Base-by-base conservation (phyloP, 177 flowering plant species). In the Telopea speciosissima region DNA sequence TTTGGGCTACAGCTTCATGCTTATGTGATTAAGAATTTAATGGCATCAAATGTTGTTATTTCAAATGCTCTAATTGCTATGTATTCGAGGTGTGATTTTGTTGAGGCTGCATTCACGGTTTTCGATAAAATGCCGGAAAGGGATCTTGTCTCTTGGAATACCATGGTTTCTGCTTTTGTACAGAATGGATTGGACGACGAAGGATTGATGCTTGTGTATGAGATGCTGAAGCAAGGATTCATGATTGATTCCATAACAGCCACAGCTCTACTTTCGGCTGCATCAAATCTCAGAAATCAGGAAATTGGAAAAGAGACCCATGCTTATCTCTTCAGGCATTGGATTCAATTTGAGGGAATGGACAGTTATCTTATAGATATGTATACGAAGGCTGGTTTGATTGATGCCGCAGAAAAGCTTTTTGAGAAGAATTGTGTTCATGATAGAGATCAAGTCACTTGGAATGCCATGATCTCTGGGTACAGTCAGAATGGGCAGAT, bases 141-240 rank as follows among this genome's bases (percentile, higher is more conserved):
- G 77, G 99, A 94, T 83, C 59, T 80, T 71, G 92, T 94, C 54
- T 85, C 99, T 8, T 94, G 99, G 97, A 94, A 94, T 74, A 90
- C 99, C 25, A 88, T 94, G 86, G 72, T 89, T 62, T 80, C 89
- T 78, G 88, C 95, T 56, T 82, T 87, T 67, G 96, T 94, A 44
- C 97, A 94, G 73, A 87, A 92, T 79, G 92, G 90, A 25, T 60
- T 85, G 65, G 85, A 94, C 69, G 84, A 84, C 73, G 99, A 94
- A 82, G 96, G 89, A 3, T 68, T 92, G 75, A 80, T 88, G 92
- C 89, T 94, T 60, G 88, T 89, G 2, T 75, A 76, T 74, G 97
- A 82, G 78, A 94, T 94, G 97, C 90, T 85, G 79, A 89, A 86
- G 63, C 90, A 84, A 73, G 83, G 86, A 40, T 71, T 88, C 49